phyloP scores from a whole-genome alignment of 1,284 basidiomycete species.

The Salmacisia buchloeana region DNA sequence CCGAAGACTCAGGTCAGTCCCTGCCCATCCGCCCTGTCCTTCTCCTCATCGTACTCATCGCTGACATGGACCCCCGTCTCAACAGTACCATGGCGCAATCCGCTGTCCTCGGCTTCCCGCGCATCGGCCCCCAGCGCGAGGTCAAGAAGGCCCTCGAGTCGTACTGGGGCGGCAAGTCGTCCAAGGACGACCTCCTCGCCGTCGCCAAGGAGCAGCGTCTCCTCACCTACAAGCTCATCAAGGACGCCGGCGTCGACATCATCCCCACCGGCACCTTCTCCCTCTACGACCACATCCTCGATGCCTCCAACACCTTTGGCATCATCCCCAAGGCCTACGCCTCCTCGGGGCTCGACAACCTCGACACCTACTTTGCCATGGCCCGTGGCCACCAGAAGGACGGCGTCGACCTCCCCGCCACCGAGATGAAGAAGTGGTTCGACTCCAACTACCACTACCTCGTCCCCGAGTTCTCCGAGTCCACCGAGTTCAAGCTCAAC shows the following conservation, averaged over 20 bases:
- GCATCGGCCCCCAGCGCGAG: constrained; percentile 93
- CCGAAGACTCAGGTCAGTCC: not conserved
- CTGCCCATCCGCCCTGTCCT: not conserved
- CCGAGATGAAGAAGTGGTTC: constrained; percentile 99
- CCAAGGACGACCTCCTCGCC: constrained; percentile 82
- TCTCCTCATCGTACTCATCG: not conserved
- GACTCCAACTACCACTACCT: constrained; percentile 99
- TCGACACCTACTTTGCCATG: constrained; percentile 89
- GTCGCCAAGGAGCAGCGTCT: constrained; percentile 83
- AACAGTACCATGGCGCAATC: constrained; percentile 3
- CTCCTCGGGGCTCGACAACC: constrained; percentile 74
- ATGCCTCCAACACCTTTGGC: constrained; percentile 94
- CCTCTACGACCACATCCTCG: constrained; percentile 97
- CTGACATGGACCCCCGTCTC: not conserved
- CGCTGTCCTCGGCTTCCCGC: constrained; percentile 78
- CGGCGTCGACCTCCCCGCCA: constrained; percentile 91
- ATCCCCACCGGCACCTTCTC: constrained; percentile 97
- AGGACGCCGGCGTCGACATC: constrained; percentile 80
- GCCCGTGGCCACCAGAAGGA: constrained; percentile 91
- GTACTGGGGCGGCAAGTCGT: constrained; percentile 93
- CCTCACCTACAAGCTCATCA: constrained; percentile 81
- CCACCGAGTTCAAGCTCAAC: constrained; percentile 88
- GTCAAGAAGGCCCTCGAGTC: constrained; percentile 78
- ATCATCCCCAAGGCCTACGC: constrained; percentile 92
- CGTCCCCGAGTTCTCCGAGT: constrained; percentile 90